A percentile compares a stretch with the other conserved stretches of the same genome.
Conservation (phyloP, 2,329 filamentous ascomycete genomes). For the Pestalotiopsis sp. region DNA sequence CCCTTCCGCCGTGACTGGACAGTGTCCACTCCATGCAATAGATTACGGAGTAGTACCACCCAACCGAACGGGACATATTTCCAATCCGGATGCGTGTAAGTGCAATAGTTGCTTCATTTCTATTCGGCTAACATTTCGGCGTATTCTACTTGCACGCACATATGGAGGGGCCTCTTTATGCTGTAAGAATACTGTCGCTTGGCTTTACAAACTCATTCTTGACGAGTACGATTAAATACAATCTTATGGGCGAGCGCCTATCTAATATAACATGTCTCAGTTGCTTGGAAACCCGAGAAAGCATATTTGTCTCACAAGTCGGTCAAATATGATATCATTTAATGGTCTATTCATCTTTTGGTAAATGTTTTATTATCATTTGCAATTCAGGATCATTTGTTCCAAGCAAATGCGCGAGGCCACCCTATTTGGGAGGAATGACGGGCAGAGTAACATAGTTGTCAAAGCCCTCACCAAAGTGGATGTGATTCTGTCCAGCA, state of each 20-base stretch:
- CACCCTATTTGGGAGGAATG: constrained; percentile 39
- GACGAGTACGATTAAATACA: background rate
- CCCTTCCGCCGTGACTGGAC: constrained; percentile 3
- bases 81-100: background rate
- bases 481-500: constrained; percentile 46
- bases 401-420: background rate
- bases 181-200: background rate
- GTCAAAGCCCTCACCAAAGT: constrained; percentile 43
- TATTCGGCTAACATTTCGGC: background rate
- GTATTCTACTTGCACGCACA: background rate
- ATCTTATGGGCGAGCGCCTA: no score
- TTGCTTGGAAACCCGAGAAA: no score
- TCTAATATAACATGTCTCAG: no score
- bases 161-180: background rate
- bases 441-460: constrained; percentile 51
- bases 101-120: background rate
- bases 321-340: no score
- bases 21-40: background rate
- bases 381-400: background rate
- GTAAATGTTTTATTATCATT: background rate
- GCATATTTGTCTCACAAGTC: no score
- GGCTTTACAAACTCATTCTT: background rate
- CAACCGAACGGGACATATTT: background rate
- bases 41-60: background rate
- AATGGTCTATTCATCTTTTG: background rate